Evolutionary conservation across 257 asterid genomes (phyloP).

Genomic region (Lantana camara): DNA sequence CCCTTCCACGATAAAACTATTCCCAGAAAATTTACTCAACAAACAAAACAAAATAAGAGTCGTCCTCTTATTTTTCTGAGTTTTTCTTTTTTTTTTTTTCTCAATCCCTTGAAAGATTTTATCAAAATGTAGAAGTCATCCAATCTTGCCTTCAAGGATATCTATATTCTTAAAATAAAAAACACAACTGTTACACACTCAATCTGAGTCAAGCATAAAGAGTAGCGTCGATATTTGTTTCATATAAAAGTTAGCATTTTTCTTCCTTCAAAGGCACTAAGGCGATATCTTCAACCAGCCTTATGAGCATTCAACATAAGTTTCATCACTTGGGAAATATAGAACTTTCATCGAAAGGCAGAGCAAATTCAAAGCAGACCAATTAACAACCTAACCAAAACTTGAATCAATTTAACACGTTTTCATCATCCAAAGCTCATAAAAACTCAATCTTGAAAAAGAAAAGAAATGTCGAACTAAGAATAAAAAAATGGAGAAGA

Average conservation of each 20-base stretch:
- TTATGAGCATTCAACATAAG: conserved; percentile 14
- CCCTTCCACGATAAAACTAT: conserved; percentile 20
- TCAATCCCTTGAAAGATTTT: conserved; percentile 10
- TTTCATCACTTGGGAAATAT: background rate
- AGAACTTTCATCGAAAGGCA: background rate
- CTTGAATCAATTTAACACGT: background rate
- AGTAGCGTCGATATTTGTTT: background rate
- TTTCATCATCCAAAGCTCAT: background rate
- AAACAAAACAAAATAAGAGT: background rate
- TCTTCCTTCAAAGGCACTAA: conserved; percentile 21
- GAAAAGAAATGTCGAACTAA: conserved; percentile 3
- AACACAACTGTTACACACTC: background rate
- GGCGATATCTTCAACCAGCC: conserved; percentile 9
- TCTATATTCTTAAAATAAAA: background rate
- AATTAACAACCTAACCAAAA: background rate
- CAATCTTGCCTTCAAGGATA: conserved; percentile 9
- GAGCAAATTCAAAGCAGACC: background rate
- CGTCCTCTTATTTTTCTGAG: background rate
- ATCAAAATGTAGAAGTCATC: conserved; percentile 1
- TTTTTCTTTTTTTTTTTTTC: too few relatives aligned
- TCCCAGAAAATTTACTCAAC: conserved; percentile 14
- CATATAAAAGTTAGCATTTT: background rate
- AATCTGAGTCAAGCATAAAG: background rate
- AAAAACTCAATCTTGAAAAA: conserved; percentile 18
- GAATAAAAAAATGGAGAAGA: background rate